Evolutionary conservation across 2,329 filamentous ascomycete species (phyloP).

Genomic region (Triangularia setosa): DNA sequence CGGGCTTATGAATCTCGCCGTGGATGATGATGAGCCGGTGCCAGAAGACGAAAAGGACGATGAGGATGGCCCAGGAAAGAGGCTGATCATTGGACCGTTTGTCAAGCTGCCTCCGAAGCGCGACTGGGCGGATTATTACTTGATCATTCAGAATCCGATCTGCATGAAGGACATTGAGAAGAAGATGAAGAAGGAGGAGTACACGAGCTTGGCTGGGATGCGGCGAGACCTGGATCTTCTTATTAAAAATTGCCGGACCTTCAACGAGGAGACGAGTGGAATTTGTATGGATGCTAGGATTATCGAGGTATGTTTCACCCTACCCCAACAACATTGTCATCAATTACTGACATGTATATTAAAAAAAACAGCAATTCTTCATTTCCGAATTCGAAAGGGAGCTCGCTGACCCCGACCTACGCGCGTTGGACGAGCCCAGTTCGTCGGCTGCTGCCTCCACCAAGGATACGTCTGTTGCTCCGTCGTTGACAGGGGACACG

Average conservation of each 20-base stretch:
- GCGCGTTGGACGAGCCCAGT: constrained; percentile 48
- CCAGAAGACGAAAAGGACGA: constrained; percentile 44
- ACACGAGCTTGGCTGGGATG: constrained; percentile 76
- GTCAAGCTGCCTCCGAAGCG: constrained; percentile 85
- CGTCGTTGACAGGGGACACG: constrained; percentile 49
- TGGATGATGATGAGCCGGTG: constrained; percentile 61
- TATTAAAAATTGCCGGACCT: constrained; percentile 87
- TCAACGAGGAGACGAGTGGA: constrained; percentile 93
- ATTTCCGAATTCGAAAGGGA: constrained; percentile 51
- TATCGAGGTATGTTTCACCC: constrained; percentile 71
- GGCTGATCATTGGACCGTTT: constrained; percentile 89
- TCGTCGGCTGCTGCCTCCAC: constrained; percentile 9
- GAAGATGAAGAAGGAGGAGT: constrained; percentile 95
- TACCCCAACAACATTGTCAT: not conserved
- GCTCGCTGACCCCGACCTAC: constrained; percentile 51
- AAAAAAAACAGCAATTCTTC: constrained; percentile 51
- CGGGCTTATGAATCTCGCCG: constrained; percentile 76
- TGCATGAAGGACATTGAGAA: constrained; percentile 93
- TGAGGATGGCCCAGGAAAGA: constrained; percentile 57
- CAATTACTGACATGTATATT: not conserved
- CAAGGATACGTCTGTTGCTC: constrained; percentile 42
- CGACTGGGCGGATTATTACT: constrained; percentile 91
- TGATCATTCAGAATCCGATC: constrained; percentile 87
- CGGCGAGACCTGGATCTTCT: constrained; percentile 77
- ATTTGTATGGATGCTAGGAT: constrained; percentile 88